Base-by-base conservation (phyloP, 2,329 filamentous ascomycete species). In the Clonostachys byssicola region DNA sequence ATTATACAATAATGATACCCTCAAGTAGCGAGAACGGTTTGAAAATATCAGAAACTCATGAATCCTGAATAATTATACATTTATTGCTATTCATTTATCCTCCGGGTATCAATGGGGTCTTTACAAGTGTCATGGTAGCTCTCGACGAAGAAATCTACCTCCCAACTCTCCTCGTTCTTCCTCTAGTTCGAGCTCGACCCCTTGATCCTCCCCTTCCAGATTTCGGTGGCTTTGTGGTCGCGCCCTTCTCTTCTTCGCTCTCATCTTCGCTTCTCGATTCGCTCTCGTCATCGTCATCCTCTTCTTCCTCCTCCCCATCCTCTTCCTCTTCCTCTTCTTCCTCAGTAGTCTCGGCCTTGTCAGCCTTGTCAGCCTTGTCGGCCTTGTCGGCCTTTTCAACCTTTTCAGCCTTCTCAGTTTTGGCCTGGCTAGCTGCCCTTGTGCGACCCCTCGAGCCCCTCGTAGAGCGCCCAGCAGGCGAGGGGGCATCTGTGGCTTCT, bases 401-500 rank as follows among this genome's bases (percentile, higher is more conserved):
- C 23, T 30, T 30, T 4, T 30, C 23, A 30, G 23, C 23, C 49
- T 57, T 64, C 43, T 63, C 60, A 6, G 61, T 56, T 54, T 72
- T 73, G 12, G 65, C 69, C 45, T 71, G 70, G 20, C 67, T 70
- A 12, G 66, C 66, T 0, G 66, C 68, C 42, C 73, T 68, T 54
- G 73, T 73, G 51, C 69, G 64, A 49, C 73, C 66, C 48, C 72
- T 59, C 2, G 66, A 61, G n/a, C 67, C 66, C 48, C 74, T 67
- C 10, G 68, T 71, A 17, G 68, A 61, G n/a, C 43, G 34, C 54
- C 66, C 71, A 16, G 54, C 47, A 5, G 52, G 53, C 6, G 69
- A 64, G 41, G 58, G 54, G 38, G 65, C 56, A 52, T 73, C 71
- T 46, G 72, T 66, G 52, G 65, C 61, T 45, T 77, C 68, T 55